Evolutionary conservation across 768 basidiomycete species (phyloP).

Genomic region (Lentinula sp.): DNA sequence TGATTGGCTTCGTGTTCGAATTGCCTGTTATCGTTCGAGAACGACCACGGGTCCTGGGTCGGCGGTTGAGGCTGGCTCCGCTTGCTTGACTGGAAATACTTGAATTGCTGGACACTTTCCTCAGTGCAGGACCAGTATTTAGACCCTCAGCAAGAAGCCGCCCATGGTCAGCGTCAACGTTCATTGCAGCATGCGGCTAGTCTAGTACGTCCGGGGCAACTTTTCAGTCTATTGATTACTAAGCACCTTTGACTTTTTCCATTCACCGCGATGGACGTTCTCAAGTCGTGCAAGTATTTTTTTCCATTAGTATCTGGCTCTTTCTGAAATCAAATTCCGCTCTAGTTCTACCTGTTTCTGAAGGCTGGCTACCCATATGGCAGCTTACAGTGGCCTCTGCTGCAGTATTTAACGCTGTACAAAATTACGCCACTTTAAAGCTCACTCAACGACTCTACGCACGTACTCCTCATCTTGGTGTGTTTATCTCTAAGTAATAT

Average conservation of each 20-base stretch:
- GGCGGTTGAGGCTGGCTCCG: conserved; percentile 44
- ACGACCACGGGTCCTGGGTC: conserved; percentile 48
- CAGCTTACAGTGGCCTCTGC: conserved; percentile 73
- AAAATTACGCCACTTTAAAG: conserved; percentile 75
- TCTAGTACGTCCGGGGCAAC: background rate
- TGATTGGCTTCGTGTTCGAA: background rate
- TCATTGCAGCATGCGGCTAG: conserved; percentile 19
- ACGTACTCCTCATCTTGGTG: conserved; percentile 21
- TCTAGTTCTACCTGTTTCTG: conserved; percentile 55
- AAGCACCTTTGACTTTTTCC: background rate
- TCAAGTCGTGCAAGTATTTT: background rate
- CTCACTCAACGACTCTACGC: conserved; percentile 77
- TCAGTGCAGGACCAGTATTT: conserved; percentile 16
- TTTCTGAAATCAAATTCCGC: background rate
- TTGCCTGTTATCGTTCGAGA: conserved; percentile 32
- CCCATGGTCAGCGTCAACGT: conserved; percentile 19
- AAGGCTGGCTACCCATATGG: conserved; percentile 82
- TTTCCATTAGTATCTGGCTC: background rate
- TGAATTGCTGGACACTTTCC: conserved; percentile 44
- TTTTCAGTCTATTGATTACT: background rate
- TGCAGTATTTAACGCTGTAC: conserved; percentile 80
- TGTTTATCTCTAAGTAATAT: background rate
- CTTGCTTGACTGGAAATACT: conserved; percentile 46
- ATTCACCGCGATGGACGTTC: background rate
- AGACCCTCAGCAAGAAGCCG: background rate